Evolutionary conservation across 176 grass and related monocot species (phyloP).

Genomic region (Typha latifolia): DNA sequence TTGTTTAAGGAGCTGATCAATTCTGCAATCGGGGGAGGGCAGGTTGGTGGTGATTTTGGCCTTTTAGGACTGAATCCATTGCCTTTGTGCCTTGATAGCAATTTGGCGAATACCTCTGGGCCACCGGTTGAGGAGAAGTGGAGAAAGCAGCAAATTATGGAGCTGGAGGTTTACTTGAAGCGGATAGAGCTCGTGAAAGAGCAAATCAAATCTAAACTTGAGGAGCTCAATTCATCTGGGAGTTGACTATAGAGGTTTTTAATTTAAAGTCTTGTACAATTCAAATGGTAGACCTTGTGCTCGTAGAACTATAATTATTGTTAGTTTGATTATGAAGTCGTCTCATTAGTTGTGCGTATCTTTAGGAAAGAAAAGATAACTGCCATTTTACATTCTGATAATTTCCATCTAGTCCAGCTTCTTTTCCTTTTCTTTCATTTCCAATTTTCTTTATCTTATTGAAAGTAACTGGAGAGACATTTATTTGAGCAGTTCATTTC

Average conservation of each 20-base stretch:
- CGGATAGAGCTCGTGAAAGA: slow-evolving; percentile 68
- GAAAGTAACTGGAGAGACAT: too few species aligned
- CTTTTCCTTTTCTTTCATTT: too few species aligned
- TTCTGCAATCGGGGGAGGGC: slow-evolving; percentile 27
- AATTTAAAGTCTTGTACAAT: not conserved
- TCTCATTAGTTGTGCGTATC: not conserved
- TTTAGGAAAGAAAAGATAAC: not conserved
- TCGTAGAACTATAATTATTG: not conserved
- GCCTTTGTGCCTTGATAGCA: not conserved
- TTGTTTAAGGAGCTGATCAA: slow-evolving; percentile 68
- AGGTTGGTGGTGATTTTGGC: slow-evolving; percentile 27
- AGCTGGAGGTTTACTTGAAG: slow-evolving; percentile 81
- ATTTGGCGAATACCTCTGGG: not conserved
- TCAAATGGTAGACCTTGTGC: not conserved
- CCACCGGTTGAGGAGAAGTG: slow-evolving; percentile 48
- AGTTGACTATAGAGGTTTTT: slow-evolving; percentile 24
- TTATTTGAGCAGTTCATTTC: too few species aligned
- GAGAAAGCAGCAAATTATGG: slow-evolving; percentile 66
- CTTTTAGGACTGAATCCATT: slow-evolving; percentile 14
- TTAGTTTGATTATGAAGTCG: not conserved
- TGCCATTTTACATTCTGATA: too few species aligned
- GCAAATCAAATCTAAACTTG: slow-evolving; percentile 37
- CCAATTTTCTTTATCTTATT: too few species aligned
- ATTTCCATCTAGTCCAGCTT: too few species aligned
- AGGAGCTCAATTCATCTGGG: slow-evolving; percentile 46